phyloP scores from a whole-genome alignment of 2,329 filamentous ascomycete species.

The Diaporthe batatas region DNA sequence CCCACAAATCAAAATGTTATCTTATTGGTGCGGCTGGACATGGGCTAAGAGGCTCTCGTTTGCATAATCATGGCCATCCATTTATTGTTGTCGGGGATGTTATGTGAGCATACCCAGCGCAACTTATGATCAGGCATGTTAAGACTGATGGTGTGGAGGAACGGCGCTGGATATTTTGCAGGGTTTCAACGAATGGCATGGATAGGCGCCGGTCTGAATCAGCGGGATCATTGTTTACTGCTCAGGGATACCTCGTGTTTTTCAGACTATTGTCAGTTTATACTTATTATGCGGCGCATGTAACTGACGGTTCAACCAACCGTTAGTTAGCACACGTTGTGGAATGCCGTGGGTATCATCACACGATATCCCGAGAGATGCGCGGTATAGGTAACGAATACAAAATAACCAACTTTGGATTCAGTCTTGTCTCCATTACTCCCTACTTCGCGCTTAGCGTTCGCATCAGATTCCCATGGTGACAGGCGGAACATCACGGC shows the following conservation, averaged over 20 bases:
- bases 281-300: not conserved
- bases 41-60: not conserved
- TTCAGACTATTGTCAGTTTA: not conserved
- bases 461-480: constrained; percentile 10
- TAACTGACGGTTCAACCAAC: not conserved
- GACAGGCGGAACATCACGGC: not conserved
- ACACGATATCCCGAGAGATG: constrained; percentile 13
- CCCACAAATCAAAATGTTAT: not conserved
- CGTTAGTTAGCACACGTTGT: not conserved
- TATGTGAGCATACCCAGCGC: not conserved
- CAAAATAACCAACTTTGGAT: not conserved
- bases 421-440: not conserved
- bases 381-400: not conserved
- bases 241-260: constrained; percentile 18
- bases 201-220: constrained; percentile 2
- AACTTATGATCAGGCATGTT: not conserved
- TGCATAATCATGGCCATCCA: not conserved
- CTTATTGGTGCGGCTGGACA: not conserved
- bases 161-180: not conserved
- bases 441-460: not conserved
- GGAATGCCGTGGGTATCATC: not conserved
- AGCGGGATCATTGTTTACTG: constrained; percentile 9
- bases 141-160: not conserved
- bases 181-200: constrained; percentile 19
- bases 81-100: not conserved